Evolutionary conservation across 805 yeast species (phyloP), one percentile per base, ranked within the genome.

Genomic region (Saccharomyces paradoxus): DNA sequence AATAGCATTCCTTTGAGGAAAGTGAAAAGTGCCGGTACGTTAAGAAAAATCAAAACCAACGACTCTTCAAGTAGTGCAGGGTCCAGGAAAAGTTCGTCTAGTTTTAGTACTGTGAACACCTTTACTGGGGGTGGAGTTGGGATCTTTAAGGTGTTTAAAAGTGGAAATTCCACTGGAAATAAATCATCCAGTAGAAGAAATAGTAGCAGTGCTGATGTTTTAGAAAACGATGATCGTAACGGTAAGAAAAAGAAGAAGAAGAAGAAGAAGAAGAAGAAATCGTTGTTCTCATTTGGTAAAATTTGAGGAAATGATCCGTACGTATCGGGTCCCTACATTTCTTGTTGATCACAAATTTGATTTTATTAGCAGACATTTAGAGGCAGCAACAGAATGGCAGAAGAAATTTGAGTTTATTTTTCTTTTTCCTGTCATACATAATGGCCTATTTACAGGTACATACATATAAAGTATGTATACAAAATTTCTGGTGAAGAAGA

Each of bases 1-100:
- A 49, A 52, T 29, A 6, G 50, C 17, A 50, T 22, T 4, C 41
- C 60, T 2, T 44, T 63, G 31, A 53, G 67, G 27, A 66, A 64
- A 49, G 61, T 62, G 1, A 58, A 61, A 41, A 63, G 67, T 51
- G 55, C 69, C n/a, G 56, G 56, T 37, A 57, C 56, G 12, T 49
- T 58, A 9, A 53, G 55, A 30, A 60, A 57, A 27, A 51, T 50
- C 17, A 60, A 56, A 46, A 59, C 65, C 9, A 54, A 50, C 37
- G 61, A 54, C 24, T 61, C 65, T 27, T 26, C 54, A 1, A 52
- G 50, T 37, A 54, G 57, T 50, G n/a, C n/a, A 1, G 12, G 29
- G 10, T 53, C 56, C 13, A 37, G 41, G 27, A 30, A 46, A 27
- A 53, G 32, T 29, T 53, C 54, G 29, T 47, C 59, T 14, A 51